Evolutionary conservation across 148 eudicot genomes (phyloP), one percentile per base, ranked within the genome.

Genomic region (Pouteria glomerata): DNA sequence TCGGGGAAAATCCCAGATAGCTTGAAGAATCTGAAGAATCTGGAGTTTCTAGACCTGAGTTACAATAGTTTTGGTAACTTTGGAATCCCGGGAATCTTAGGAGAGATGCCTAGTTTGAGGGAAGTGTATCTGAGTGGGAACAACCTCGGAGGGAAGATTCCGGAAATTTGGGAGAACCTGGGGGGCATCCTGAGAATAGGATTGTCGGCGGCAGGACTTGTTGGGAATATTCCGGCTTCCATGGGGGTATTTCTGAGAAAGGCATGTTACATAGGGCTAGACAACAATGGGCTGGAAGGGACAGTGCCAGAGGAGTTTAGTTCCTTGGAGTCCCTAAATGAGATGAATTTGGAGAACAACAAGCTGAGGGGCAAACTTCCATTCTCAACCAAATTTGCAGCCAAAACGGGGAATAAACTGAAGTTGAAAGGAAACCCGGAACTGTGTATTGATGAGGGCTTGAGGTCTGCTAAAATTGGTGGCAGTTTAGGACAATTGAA

Each of bases 81-180:
- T 67, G 98, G 98, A 42, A 67, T 93, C 18, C 98, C 98, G 1
- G 8, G 77, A 74, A 81, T 87, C 44, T 63, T 90, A 27, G 77
- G 81, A 14, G 84, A 87, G 63, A 85, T 93, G 94, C 24, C 51
- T 0, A 72, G 73, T 1, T 77, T 93, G 67, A 90, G 61, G 58
- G 96, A 85, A 72, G 68, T 93, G 42, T 78, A 90, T 73, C 63
- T 90, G 79, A 93, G 92, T 77, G 98, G 98, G 70, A 93, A 93
- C 69, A 41, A 33, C 1, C 77, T 93, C 0, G 96, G 98, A 84
- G 98, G 98, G 87, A 55, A 34, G 51, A 88, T 93, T 59, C 98
- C 96, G 58, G 94, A 93, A 63, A 93, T 93, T 67, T 93, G 94
- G 92, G 85, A 86, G 15, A 85, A 83, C 1, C 85, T 93, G 0